Base-by-base conservation (phyloP, 352 stramenopile genomes). In the Phytopythium oedochilum region DNA sequence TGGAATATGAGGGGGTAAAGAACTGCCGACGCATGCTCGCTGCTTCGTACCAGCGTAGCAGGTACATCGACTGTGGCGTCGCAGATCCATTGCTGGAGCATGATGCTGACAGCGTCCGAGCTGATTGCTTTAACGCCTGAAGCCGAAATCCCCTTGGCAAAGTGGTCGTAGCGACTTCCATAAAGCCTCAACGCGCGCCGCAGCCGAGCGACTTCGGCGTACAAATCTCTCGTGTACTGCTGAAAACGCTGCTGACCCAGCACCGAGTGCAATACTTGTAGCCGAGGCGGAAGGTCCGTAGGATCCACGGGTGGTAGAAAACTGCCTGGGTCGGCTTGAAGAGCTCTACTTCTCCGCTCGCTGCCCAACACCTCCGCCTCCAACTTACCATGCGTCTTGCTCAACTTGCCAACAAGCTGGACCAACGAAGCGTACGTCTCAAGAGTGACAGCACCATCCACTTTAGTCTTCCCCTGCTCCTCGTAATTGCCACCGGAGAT, bases 261-360 rank as follows among this genome's bases (percentile, higher is more conserved):
- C n/a, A 89, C 66, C 46, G 81, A 73, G n/a, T 70, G 53, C 6
- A 89, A 49, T 42, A 73, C 74, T 14, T 76, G 75, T 18, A 82
- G 40, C 43, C 86, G 84, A 0, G 75, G 60, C 14, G 60, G 55
- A 17, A 77, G 26, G 9, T 71, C 66, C 3, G 34, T 47, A 22
- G 25, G 20, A 17, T 55, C 49, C 3, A 46, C 49, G 0, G 23
- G 20, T 14, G 34, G 49, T 17, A 55, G 32, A 1, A 28, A 58
- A 12, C 57, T 61, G n/a, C 40, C 25, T 0, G 57, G 48, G 1
- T 76, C 55, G 9, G 51, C 49, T 28, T 58, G 52, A 1, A 67
- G 40, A n/a, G 56, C 57, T 17, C 22, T 29, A 20, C 53, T 59
- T 38, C 54, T 64, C 22, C 52, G 28, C 11, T 71, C 58, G n/a